These are phyloP conservation scores for Daldinia sp. DNA, from an alignment of 2,329 filamentous ascomycete genomes.

Conservation along the genomic window DNA sequence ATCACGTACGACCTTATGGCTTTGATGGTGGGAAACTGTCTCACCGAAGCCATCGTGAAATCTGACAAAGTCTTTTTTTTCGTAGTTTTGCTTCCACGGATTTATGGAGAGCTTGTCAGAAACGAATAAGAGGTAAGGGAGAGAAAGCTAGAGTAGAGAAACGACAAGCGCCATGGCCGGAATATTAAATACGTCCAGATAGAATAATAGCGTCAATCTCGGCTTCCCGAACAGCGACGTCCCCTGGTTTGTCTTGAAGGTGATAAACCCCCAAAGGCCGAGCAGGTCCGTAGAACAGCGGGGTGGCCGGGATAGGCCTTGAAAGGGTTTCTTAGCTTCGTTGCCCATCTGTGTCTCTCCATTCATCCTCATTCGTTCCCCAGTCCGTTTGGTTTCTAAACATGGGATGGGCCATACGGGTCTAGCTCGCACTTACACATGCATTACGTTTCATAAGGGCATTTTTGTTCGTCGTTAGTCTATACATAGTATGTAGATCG, in stretches of 20 bases:
- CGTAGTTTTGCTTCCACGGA: not conserved
- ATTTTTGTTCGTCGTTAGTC: slow-evolving; percentile 26
- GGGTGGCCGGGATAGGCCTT: slow-evolving; percentile 29
- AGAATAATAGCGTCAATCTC: slow-evolving; percentile 33
- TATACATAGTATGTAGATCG: slow-evolving; percentile 28
- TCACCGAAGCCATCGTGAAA: slow-evolving; percentile 61
- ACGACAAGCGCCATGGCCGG: slow-evolving; percentile 21
- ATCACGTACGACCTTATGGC: slow-evolving; percentile 79
- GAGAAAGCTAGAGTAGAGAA: slow-evolving; percentile 21
- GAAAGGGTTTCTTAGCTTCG: slow-evolving; percentile 30
- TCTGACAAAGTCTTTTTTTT: slow-evolving; percentile 12
- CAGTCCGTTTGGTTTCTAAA: slow-evolving; percentile 11
- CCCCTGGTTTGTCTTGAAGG: slow-evolving; percentile 7
- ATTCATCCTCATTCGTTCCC: slow-evolving; percentile 17
- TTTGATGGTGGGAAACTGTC: slow-evolving; percentile 79
- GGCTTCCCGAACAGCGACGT: slow-evolving; percentile 38
- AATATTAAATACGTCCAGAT: slow-evolving; percentile 36
- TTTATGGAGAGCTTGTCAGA: not conserved
- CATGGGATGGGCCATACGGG: slow-evolving; percentile 14
- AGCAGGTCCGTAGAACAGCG: slow-evolving; percentile 27
- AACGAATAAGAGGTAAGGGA: not conserved
- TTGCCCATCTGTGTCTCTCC: not conserved
- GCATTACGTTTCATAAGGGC: slow-evolving; percentile 36
- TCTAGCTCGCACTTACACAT: slow-evolving; percentile 23
- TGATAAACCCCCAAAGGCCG: slow-evolving; percentile 30